Base-by-base conservation (phyloP, 2,329 filamentous ascomycete species). In the Gnomoniopsis sp. region DNA sequence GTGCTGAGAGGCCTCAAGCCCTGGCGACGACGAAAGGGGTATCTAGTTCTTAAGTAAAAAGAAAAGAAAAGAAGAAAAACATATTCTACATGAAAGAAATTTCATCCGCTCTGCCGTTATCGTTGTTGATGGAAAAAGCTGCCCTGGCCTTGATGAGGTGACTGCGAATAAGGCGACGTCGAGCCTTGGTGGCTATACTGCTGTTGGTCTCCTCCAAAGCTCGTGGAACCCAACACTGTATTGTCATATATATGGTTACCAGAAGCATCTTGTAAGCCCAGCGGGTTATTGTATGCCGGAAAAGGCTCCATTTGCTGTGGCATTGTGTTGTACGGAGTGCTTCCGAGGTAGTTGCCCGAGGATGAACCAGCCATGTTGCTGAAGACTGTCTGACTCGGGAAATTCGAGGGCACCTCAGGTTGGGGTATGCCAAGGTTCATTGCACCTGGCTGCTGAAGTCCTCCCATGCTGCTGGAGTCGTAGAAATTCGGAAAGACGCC, bases 161-260 rank as follows among this genome's bases (percentile, higher is more conserved):
- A 79, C 47, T 71, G 74, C 2, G 68, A 65, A 60, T 73, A 79
- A 0, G 77, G 76, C 36, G 77, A 78, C 14, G 72, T 71, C 2
- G 76, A 78, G 7, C 76, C 76, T 38, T 73, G 72, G 19, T 71
- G 72, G 22, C 70, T 71, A 57, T 71, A 79, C 34, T 73, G 74
- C 47, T 56, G 53, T 2, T 50, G 46, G 21, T 72, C 63, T 17
- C 67, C 64, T 23, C 66, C 65, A 22, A 69, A 67, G 52, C 69
- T 67, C 34, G 65, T 63, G 34, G 69, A 67, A 50, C 71, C 68
- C 26, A 71, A 64, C 55, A 73, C 62, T 46, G 64, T 64, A 26
- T 70, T 69, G 54, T 74, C 77, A n/a, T 60, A 58, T 46, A 75
- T 64, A 44, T 67, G 66, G 11, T 55, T 59, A 2, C 48, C 54